Percentiles rank a stretch among this genome's conserved stretches.
These are phyloP conservation scores for Zygosaccharomyces rouxii DNA, from an alignment of 805 yeast genomes.

Conservation along the genomic window DNA sequence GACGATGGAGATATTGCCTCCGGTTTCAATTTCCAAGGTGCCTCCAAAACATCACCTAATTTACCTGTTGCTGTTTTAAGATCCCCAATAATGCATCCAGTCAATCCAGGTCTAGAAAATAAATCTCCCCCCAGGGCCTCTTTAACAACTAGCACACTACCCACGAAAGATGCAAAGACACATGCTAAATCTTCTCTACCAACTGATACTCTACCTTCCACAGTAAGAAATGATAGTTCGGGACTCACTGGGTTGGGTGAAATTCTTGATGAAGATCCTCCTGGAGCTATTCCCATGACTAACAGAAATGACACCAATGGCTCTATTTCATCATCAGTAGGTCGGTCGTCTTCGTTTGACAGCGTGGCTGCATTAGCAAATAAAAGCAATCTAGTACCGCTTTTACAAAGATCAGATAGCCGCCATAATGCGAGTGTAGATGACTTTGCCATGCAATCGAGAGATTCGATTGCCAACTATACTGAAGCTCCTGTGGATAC, in stretches of 20 bases:
- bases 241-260: conserved; percentile 27
- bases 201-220: conserved; percentile 28
- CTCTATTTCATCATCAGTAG: conserved; percentile 13
- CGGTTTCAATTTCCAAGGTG: conserved; percentile 33
- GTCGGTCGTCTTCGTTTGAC: conserved; percentile 24
- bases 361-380: conserved; percentile 8
- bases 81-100: conserved; percentile 32
- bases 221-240: conserved; percentile 24
- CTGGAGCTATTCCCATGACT: conserved; percentile 1
- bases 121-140: conserved; percentile 1
- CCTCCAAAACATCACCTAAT: conserved; percentile 24
- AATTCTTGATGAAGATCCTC: conserved; percentile 14
- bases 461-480: conserved; percentile 28
- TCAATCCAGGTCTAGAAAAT: conserved; percentile 9
- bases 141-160: not conserved
- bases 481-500: conserved; percentile 24
- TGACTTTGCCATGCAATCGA: conserved; percentile 27
- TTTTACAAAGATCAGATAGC: conserved; percentile 22
- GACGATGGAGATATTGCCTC: conserved; percentile 32
- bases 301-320: conserved; percentile 5
- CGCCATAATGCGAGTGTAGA: conserved; percentile 15
- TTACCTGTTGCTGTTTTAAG: conserved; percentile 36
- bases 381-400: conserved; percentile 28
- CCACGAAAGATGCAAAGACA: conserved; percentile 3
- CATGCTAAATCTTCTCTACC: not conserved